phyloP scores from a whole-genome alignment of 305 asterid genomes.

The Salvia sclarea region DNA sequence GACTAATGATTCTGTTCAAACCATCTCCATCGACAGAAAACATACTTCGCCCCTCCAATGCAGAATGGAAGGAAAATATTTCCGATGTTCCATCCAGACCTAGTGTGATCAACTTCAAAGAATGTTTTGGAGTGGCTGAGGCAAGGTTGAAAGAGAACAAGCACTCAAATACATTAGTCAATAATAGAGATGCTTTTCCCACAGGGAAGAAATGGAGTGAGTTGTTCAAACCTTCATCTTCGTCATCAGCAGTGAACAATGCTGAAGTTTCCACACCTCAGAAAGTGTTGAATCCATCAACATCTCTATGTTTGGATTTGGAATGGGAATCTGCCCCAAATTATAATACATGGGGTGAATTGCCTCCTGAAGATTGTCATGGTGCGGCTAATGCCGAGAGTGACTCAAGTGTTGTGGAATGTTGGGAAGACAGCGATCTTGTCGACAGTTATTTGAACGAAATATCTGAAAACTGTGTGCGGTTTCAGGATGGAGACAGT shows the following conservation, averaged over 20 bases:
- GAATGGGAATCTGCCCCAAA: slow-evolving; percentile 35
- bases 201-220: slow-evolving; percentile 49
- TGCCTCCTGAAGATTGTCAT: slow-evolving; percentile 28
- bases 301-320: slow-evolving; percentile 22
- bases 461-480: no score
- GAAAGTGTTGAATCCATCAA: background rate
- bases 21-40: slow-evolving; percentile 34
- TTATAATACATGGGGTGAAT: no score
- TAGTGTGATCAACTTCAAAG: no score
- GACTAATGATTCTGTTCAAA: slow-evolving; percentile 44
- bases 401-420: slow-evolving; percentile 24
- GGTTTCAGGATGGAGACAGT: no score
- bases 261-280: background rate
- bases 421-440: slow-evolving; percentile 36
- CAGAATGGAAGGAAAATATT: slow-evolving; percentile 9
- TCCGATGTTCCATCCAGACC: no score
- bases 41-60: slow-evolving; percentile 28
- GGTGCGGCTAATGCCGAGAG: slow-evolving; percentile 22
- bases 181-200: slow-evolving; percentile 4
- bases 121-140: no score
- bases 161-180: slow-evolving; percentile 23
- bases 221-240: slow-evolving; percentile 43
- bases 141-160: slow-evolving; percentile 12
- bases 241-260: slow-evolving; percentile 17
- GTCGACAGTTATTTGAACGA: slow-evolving; percentile 25